A percentile compares a stretch with the other conserved stretches of the same genome.
These are phyloP conservation scores for Lavandula angustifolia DNA, from an alignment of 257 asterid genomes.

Conservation along the genomic window DNA sequence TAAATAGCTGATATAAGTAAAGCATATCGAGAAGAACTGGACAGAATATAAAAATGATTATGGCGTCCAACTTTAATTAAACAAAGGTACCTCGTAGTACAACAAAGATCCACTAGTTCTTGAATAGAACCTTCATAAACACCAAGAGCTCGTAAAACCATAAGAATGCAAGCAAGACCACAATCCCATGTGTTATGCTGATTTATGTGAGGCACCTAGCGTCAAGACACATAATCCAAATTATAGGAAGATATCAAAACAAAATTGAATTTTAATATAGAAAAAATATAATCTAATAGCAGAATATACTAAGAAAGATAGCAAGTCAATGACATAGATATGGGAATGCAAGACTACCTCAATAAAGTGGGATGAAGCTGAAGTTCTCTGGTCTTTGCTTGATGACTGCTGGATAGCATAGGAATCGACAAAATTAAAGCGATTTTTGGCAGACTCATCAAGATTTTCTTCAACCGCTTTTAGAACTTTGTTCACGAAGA, in stretches of 20 bases:
- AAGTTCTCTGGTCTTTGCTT: conserved; percentile 37
- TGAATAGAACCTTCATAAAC: conserved; percentile 47
- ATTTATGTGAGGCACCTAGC: conserved; percentile 82
- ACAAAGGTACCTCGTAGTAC: conserved; percentile 68
- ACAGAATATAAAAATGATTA: neutral
- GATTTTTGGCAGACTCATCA: conserved; percentile 42
- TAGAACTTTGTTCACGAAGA: conserved; percentile 66
- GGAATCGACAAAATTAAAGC: conserved; percentile 45
- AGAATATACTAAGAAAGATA: conserved; percentile 15
- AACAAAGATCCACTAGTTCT: conserved; percentile 64
- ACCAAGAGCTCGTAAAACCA: conserved; percentile 78
- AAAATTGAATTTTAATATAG: neutral
- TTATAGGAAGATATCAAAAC: conserved; percentile 1
- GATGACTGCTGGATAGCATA: conserved; percentile 45
- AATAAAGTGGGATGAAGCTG: conserved; percentile 42
- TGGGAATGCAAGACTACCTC: conserved; percentile 49
- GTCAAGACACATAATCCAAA: conserved; percentile 30
- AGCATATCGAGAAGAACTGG: conserved; percentile 2
- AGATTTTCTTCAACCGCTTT: conserved; percentile 59
- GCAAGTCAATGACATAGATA: conserved; percentile 9
- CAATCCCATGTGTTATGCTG: conserved; percentile 90
- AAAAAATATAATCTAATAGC: conserved; percentile 16
- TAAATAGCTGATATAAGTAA: neutral
- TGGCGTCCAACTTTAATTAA: neutral
- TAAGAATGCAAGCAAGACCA: conserved; percentile 92